Conservation (phyloP, 2,329 filamentous ascomycete species). For the Talaromyces sp. region DNA sequence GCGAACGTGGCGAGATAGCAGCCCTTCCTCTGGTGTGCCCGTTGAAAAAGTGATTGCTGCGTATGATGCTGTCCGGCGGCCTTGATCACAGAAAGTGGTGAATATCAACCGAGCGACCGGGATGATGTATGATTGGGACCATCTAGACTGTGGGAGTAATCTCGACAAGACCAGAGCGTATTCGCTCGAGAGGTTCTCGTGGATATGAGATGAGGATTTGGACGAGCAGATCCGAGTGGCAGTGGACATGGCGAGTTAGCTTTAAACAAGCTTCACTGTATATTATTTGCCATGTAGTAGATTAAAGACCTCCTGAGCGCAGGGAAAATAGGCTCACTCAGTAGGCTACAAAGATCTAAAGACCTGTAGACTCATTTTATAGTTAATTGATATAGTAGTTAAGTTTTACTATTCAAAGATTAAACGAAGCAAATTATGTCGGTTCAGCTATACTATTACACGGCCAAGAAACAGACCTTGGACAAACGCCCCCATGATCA, state of each 20-base stretch:
- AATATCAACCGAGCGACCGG: not conserved
- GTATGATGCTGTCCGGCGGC: not conserved
- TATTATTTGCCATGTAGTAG: no score
- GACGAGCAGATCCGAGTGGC: not conserved
- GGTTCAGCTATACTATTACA: not conserved
- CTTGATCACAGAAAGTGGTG: not conserved
- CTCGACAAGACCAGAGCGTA: not conserved
- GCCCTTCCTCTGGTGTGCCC: no score
- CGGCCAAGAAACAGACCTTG: not conserved
- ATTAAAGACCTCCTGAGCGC: no score
- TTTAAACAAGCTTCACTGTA: no score
- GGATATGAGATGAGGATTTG: not conserved
- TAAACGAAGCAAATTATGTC: not conserved
- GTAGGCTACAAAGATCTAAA: no score
- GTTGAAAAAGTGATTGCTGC: not conserved
- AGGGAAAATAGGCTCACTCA: no score
- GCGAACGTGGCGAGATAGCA: no score
- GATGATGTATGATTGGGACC: not conserved
- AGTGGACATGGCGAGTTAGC: no score
- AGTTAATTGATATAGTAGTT: no score
- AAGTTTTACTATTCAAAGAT: no score
- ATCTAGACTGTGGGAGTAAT: not conserved
- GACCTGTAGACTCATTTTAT: no score
- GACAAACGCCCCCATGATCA: not conserved
- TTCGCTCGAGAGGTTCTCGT: not conserved